These are phyloP conservation scores for Rosellinia necatrix DNA, from an alignment of 2,329 filamentous ascomycete species.

Conservation along the genomic window DNA sequence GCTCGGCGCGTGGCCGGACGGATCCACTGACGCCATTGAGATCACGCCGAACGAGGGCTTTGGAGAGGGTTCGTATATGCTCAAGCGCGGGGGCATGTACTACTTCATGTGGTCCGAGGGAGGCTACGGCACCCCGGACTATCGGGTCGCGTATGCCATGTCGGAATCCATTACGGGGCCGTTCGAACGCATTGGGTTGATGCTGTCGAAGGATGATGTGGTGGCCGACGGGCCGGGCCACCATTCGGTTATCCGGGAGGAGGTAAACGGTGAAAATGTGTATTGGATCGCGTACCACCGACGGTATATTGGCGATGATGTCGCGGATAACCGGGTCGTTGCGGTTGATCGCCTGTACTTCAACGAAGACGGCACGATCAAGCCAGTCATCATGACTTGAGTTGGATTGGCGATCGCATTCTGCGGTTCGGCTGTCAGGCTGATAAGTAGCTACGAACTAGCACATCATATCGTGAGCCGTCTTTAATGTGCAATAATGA, in stretches of 20 bases:
- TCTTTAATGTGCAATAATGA: too few relatives aligned
- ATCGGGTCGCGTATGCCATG: slow-evolving; percentile 50
- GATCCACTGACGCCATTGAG: slow-evolving; percentile 46
- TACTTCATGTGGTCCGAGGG: slow-evolving; percentile 52
- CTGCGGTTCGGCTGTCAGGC: too few relatives aligned
- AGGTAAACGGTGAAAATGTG: slow-evolving; percentile 44
- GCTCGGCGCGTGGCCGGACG: slow-evolving; percentile 46
- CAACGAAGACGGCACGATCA: slow-evolving; percentile 47
- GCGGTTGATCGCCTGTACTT: slow-evolving; percentile 56
- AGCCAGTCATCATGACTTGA: slow-evolving; percentile 50
- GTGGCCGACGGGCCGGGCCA: slow-evolving; percentile 47
- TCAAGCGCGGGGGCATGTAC: slow-evolving; percentile 47
- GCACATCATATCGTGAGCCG: too few relatives aligned
- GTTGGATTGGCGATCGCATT: too few relatives aligned
- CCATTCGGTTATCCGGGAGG: slow-evolving; percentile 46
- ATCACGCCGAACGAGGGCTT: slow-evolving; percentile 53
- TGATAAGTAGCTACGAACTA: too few relatives aligned
- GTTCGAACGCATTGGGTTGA: slow-evolving; percentile 45
- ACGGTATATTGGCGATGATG: slow-evolving; percentile 47
- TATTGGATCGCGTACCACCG: slow-evolving; percentile 54
- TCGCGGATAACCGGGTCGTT: slow-evolving; percentile 50
- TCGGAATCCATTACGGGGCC: slow-evolving; percentile 46
- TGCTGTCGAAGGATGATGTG: slow-evolving; percentile 43
- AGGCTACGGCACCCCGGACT: slow-evolving; percentile 50
- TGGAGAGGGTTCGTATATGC: slow-evolving; percentile 48